phyloP scores from a whole-genome alignment of 2,329 filamentous ascomycete genomes.

The Fusarium falciforme region DNA sequence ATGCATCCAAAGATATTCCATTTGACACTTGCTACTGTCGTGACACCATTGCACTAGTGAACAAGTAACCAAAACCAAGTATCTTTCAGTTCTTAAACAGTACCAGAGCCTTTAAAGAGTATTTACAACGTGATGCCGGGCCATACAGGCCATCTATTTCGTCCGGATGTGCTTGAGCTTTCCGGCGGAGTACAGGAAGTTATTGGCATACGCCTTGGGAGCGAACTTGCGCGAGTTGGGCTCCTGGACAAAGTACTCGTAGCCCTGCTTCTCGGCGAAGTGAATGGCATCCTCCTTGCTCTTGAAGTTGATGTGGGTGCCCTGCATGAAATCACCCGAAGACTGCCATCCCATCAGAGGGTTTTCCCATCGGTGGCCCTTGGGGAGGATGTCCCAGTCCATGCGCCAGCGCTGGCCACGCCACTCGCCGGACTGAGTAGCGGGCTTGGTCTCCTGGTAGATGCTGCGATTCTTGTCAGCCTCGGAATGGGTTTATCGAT shows the following conservation, averaged over 20 bases:
- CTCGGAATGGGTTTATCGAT: background rate
- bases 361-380: constrained; percentile 98
- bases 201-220: constrained; percentile 95
- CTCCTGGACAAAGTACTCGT: constrained; percentile 99
- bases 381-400: constrained; percentile 95
- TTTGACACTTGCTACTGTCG: background rate
- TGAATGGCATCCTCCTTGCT: constrained; percentile 92
- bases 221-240: constrained; percentile 87
- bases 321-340: constrained; percentile 94
- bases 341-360: constrained; percentile 99
- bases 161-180: constrained; percentile 90
- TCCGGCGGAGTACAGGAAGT: constrained; percentile 86
- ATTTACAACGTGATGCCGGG: constrained; percentile 43
- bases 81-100: background rate
- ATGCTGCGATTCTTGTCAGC: constrained; percentile 70
- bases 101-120: constrained; percentile 40
- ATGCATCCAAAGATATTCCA: background rate
- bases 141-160: constrained; percentile 66
- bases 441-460: constrained; percentile 91
- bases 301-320: constrained; percentile 90
- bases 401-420: constrained; percentile 89
- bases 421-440: constrained; percentile 94
- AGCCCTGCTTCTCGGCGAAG: constrained; percentile 98
- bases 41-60: background rate
- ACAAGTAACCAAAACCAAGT: background rate